A percentile compares a stretch with the other conserved stretches of the same genome.
These are phyloP conservation scores for Beauveria rudraprayagi DNA, from an alignment of 2,329 filamentous ascomycete species.

Conservation along the genomic window DNA sequence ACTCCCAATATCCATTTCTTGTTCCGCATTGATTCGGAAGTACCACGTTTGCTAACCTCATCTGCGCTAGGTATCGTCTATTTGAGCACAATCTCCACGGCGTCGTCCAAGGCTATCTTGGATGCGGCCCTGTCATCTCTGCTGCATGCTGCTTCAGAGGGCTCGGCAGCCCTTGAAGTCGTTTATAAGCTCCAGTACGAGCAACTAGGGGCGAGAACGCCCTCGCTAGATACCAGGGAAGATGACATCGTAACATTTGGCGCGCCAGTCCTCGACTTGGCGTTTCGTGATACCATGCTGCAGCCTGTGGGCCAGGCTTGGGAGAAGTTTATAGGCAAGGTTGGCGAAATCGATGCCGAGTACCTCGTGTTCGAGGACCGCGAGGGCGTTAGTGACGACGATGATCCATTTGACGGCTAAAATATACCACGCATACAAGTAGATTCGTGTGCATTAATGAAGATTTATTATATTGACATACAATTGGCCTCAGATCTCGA, in stretches of 20 bases:
- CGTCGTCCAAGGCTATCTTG: constrained; percentile 29
- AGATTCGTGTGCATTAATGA: constrained; percentile 11
- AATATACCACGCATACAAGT: constrained; percentile 9
- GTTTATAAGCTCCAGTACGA: constrained; percentile 51
- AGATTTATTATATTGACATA: constrained; percentile 11
- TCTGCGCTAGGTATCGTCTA: constrained; percentile 25
- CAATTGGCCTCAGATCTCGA: no score
- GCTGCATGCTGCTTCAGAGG: constrained; percentile 25
- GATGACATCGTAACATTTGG: constrained; percentile 48
- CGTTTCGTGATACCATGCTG: constrained; percentile 65
- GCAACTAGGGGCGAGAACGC: constrained; percentile 30
- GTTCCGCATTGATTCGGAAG: constrained; percentile 11
- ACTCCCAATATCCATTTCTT: constrained; percentile 16
- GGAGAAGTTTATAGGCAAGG: constrained; percentile 51
- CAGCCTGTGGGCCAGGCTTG: constrained; percentile 62
- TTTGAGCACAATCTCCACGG: constrained; percentile 28
- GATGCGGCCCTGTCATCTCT: constrained; percentile 35
- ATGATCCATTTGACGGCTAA: constrained; percentile 42
- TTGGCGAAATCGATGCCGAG: constrained; percentile 33
- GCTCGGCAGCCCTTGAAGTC: constrained; percentile 22
- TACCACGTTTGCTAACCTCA: constrained; percentile 24
- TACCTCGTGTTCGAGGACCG: constrained; percentile 79
- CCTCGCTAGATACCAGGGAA: constrained; percentile 22
- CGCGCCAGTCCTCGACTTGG: constrained; percentile 53
- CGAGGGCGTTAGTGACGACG: constrained; percentile 52